phyloP scores from a whole-genome alignment of 352 stramenopile genomes.

The Phytopythium helicoides region DNA sequence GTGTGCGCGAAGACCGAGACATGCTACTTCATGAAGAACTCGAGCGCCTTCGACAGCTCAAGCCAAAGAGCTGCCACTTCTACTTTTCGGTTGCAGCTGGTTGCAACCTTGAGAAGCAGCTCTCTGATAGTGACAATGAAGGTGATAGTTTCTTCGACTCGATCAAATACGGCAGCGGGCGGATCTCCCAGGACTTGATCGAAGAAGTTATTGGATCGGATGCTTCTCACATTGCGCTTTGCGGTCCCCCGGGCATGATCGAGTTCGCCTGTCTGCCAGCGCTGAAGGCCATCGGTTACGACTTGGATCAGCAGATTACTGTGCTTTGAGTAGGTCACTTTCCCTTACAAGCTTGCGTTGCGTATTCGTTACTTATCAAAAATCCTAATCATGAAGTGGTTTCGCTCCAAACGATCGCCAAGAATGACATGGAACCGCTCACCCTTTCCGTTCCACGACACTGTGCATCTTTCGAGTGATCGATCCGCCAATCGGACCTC shows the following conservation, averaged over 20 bases:
- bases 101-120: too few species aligned
- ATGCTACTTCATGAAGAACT: conserved; percentile 91
- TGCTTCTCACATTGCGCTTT: conserved; percentile 83
- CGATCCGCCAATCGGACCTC: too few species aligned
- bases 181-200: conserved; percentile 90
- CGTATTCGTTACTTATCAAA: too few species aligned
- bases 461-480: too few species aligned
- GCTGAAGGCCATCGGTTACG: conserved; percentile 85
- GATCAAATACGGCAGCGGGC: conserved; percentile 62
- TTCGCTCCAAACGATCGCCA: too few species aligned
- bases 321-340: conserved; percentile 27
- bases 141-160: too few species aligned
- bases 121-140: too few species aligned
- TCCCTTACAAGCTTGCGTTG: too few species aligned
- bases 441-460: too few species aligned
- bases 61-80: conserved; percentile 30
- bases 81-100: conserved; percentile 15
- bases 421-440: too few species aligned
- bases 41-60: conserved; percentile 56
- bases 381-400: too few species aligned
- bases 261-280: conserved; percentile 92
- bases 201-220: conserved; percentile 66
- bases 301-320: conserved; percentile 64
- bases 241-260: conserved; percentile 93
- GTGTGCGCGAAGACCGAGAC: conserved; percentile 89